Evolutionary conservation across 768 basidiomycete genomes (phyloP).

Genomic region (Calocera cornea): DNA sequence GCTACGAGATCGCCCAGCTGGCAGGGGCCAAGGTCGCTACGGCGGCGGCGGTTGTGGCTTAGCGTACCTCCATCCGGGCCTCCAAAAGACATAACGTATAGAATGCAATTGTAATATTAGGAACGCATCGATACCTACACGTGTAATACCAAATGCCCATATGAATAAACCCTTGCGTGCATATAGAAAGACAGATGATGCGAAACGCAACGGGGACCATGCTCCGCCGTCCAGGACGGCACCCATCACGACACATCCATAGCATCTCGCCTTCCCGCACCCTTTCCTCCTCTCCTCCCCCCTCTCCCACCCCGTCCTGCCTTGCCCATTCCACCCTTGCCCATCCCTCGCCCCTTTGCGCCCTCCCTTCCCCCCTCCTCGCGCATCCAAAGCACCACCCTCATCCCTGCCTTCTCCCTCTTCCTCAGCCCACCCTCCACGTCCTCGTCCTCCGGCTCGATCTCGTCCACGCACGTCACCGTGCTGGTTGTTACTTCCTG

Average conservation of each 20-base stretch:
- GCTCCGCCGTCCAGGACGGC: no score
- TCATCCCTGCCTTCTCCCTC: conserved; percentile 25
- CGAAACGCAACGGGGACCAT: no score
- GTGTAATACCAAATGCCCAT: not conserved
- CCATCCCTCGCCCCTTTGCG: not conserved
- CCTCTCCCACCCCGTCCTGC: not conserved
- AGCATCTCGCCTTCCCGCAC: not conserved
- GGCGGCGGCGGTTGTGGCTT: not conserved
- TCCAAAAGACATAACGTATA: no score
- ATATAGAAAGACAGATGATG: no score
- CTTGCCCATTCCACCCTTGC: not conserved
- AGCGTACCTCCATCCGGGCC: no score
- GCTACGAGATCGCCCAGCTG: conserved; percentile 51
- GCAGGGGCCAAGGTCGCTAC: conserved; percentile 26
- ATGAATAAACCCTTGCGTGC: no score
- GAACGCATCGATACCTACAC: not conserved
- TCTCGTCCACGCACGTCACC: conserved; percentile 62
- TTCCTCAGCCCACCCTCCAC: conserved; percentile 28
- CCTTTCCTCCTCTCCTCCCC: not conserved
- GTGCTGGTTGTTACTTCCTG: conserved; percentile 55
- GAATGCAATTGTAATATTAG: not conserved
- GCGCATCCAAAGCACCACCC: conserved; percentile 35
- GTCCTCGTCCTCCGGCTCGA: conserved; percentile 60
- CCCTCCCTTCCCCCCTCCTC: conserved; percentile 30
- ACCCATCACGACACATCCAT: not conserved